These are phyloP conservation scores for Zymoseptoria crescenta DNA, from an alignment of 2,329 filamentous ascomycete species.

Conservation along the genomic window DNA sequence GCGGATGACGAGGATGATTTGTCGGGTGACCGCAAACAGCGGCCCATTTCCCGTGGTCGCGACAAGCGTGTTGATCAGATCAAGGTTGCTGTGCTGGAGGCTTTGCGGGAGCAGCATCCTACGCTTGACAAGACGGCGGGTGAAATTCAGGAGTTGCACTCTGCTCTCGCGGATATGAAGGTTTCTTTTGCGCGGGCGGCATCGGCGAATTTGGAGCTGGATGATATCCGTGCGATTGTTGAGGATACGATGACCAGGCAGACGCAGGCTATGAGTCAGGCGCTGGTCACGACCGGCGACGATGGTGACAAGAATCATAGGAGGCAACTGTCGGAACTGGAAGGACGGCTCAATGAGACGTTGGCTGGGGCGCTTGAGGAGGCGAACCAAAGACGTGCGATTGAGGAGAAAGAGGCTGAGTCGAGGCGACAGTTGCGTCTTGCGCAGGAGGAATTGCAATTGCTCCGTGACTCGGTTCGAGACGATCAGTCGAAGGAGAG, in stretches of 20 bases:
- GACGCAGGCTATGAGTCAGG: conserved; percentile 22
- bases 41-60: conserved; percentile 67
- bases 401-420: conserved; percentile 40
- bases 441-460: conserved; percentile 42
- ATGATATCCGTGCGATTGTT: conserved; percentile 34
- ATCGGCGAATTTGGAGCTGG: conserved; percentile 37
- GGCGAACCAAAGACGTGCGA: conserved; percentile 34
- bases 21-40: conserved; percentile 57
- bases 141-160: conserved; percentile 36
- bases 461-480: conserved; percentile 35
- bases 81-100: conserved; percentile 50
- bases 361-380: conserved; percentile 33
- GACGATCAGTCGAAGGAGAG: conserved; percentile 38
- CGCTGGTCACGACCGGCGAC: conserved; percentile 24
- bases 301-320: conserved; percentile 17
- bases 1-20: conserved; percentile 72
- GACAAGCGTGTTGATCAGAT: conserved; percentile 81
- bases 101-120: conserved; percentile 42
- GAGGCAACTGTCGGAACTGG: conserved; percentile 24
- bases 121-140: conserved; percentile 17
- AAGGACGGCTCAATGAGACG: conserved; percentile 28
- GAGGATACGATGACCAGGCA: conserved; percentile 29
- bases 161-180: conserved; percentile 42
- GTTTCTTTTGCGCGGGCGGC: conserved; percentile 41
- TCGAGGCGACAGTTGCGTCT: conserved; percentile 39